Evolutionary conservation across 1,284 basidiomycete genomes (phyloP).

Genomic region (Mixia osmundae): DNA sequence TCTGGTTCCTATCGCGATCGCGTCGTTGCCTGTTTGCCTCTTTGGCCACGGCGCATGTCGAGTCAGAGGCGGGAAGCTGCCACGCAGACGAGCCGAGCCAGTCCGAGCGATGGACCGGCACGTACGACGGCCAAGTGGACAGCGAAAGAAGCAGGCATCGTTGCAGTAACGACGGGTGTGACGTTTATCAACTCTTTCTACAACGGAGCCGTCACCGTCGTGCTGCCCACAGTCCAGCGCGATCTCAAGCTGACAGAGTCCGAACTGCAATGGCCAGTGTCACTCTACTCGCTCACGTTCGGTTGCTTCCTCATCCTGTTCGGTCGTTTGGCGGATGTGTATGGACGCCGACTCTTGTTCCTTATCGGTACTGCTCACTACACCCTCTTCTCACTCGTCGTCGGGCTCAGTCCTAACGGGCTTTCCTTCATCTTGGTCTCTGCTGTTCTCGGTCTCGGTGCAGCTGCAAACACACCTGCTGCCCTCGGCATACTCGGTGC

Average conservation of each 20-base stretch:
- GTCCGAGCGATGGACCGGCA: too few species aligned
- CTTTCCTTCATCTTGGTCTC: slow-evolving; percentile 34
- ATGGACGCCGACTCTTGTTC: slow-evolving; percentile 29
- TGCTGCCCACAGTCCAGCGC: slow-evolving; percentile 37
- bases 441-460: slow-evolving; percentile 18
- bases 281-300: slow-evolving; percentile 31
- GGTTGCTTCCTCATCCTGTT: slow-evolving; percentile 33
- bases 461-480: neutral
- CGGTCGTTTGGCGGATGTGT: slow-evolving; percentile 25
- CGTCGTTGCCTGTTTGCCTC: too few species aligned
- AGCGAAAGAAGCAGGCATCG: too few species aligned
- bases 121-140: too few species aligned
- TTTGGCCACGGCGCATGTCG: too few species aligned
- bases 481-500: neutral
- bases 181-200: slow-evolving; percentile 17
- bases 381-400: slow-evolving; percentile 30
- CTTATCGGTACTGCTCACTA: slow-evolving; percentile 31
- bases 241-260: slow-evolving; percentile 30
- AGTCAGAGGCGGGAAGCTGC: too few species aligned
- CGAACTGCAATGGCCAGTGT: slow-evolving; percentile 41
- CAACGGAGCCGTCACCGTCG: slow-evolving; percentile 29
- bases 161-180: too few species aligned
- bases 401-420: slow-evolving; percentile 28
- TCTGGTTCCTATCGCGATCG: too few species aligned
- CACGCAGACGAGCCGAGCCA: too few species aligned